Evolutionary conservation across 2,329 filamentous ascomycete species (phyloP), one percentile per base, ranked within the genome.

Genomic region (Monilinia fructicola): DNA sequence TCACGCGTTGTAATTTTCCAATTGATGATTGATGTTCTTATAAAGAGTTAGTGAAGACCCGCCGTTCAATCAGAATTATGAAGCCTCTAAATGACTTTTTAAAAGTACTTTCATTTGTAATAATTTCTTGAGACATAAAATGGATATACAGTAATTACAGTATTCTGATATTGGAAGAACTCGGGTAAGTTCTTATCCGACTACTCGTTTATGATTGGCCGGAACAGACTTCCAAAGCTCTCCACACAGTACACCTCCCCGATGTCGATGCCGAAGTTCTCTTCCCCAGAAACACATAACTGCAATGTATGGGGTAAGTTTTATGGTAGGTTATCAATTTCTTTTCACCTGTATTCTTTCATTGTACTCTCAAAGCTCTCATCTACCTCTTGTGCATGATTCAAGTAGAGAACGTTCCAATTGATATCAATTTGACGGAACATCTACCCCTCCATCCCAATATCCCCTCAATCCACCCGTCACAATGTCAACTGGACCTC

Each of bases 401-500:
- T n/a, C 26, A 26, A 23, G 48, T 16, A 40, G 48, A n/a, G 16
- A 21, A 16, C 4, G 5, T 14, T 54, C 48, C n/a, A 40, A 42
- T 42, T 63, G 60, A n/a, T 16, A 28, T 40, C n/a, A 14, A 42
- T 14, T n/a, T 23, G 40, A 46, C 18, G 28, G 23, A 42, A 16
- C 23, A 56, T 16, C n/a, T 64, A 64, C 44, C 54, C 63, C 23
- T 65, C 54, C 21, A 65, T 11, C 28, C n/a, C n/a, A 2, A 40
- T 35, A 21, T 31, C 61, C 18, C 58, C 23, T 31, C 35, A 42
- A 54, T 5, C 21, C 23, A 10, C 35, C 23, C 1, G 10, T 26
- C 53, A 40, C 40, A 40, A 54, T 67, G 63, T 71, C 70, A 65
- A 76, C 74, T 23, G 68, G 67, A 31, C 71, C 74, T 54, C 79